A percentile compares a stretch with the other conserved stretches of the same genome.
phyloP scores from a whole-genome alignment of 2,329 filamentous ascomycete species.

The Shiraia sp. region DNA sequence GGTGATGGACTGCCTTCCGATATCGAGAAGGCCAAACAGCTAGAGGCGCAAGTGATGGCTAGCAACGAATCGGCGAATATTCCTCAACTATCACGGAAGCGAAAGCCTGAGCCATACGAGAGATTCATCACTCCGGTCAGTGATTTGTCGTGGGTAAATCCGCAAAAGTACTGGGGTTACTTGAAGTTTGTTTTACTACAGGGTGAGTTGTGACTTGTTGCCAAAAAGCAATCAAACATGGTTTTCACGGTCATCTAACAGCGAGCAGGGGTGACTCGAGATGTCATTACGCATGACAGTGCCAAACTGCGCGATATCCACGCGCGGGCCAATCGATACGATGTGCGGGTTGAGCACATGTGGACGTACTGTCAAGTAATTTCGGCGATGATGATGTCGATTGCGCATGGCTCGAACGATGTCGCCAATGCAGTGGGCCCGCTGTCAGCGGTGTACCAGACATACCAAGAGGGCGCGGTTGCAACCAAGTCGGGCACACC shows the following conservation, averaged over 20 bases:
- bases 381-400: conserved; percentile 71
- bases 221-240: background rate
- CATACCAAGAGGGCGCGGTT: conserved; percentile 58
- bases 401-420: conserved; percentile 72
- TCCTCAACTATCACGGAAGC: conserved; percentile 19
- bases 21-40: conserved; percentile 11
- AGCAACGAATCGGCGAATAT: conserved; percentile 5
- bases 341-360: conserved; percentile 53
- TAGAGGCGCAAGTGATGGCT: conserved; percentile 14
- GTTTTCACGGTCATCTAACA: background rate
- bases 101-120: conserved; percentile 37
- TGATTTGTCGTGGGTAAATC: conserved; percentile 35
- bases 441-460: conserved; percentile 65
- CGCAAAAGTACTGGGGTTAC: conserved; percentile 43
- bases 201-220: too few species aligned
- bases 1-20: conserved; percentile 11
- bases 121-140: conserved; percentile 42
- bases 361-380: conserved; percentile 50
- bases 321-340: conserved; percentile 49
- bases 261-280: conserved; percentile 45
- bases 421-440: conserved; percentile 60
- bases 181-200: conserved; percentile 51
- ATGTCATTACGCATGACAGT: conserved; percentile 48
- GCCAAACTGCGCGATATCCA: conserved; percentile 46
- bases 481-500: conserved; percentile 56